Base-by-base conservation (phyloP, 2,329 filamentous ascomycete species). In the Colletotrichum noveboracense region DNA sequence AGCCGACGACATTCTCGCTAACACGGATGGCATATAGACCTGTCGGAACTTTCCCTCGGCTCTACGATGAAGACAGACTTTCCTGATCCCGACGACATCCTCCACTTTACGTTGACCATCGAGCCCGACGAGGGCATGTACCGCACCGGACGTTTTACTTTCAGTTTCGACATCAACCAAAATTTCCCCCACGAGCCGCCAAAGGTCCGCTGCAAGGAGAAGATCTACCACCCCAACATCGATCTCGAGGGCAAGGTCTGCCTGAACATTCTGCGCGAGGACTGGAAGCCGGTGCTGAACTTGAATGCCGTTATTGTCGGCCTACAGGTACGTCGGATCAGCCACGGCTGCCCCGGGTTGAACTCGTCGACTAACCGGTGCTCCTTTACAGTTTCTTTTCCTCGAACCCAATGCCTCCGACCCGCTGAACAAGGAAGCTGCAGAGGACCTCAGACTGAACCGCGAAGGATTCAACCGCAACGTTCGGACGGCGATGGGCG, bases 211-310 rank as follows among this genome's bases (percentile, higher is more conserved):
- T 98, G 97, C 87, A 94, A 93, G 80, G 95, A 99, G 87, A 98
- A 98, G 89, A 98, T 99, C 81, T 99, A 99, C 87, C 97, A 99
- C 84, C 97, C 97, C 7, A 99, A 99, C 86, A 99, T 99, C 83
- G 97, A 99, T 82, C 90, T 98, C 55, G 95, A 98, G 84, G 97
- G 97, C 80, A 99, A 99, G 83, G 96, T 99, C 77, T 99, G 97
- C 88, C 87, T 99, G 82, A 99, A 99, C 85, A 99, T 99, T 81
- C 86, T 99, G 82, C 90, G 97, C 77, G 97, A 99, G 87, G 97
- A 99, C 87, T 99, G 97, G 97, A 99, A 98, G 89, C 97, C 97
- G 0, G 97, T 99, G 60, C 87, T 99, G 83, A 98, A 98, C 84
- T 86, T 99, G 83, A 98, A 98, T 83, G 96, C 97, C 18, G 96